A percentile compares a stretch with the other conserved stretches of the same genome.
These are phyloP conservation scores for Naumovozyma castellii DNA, from an alignment of 805 yeast genomes.

Conservation along the genomic window DNA sequence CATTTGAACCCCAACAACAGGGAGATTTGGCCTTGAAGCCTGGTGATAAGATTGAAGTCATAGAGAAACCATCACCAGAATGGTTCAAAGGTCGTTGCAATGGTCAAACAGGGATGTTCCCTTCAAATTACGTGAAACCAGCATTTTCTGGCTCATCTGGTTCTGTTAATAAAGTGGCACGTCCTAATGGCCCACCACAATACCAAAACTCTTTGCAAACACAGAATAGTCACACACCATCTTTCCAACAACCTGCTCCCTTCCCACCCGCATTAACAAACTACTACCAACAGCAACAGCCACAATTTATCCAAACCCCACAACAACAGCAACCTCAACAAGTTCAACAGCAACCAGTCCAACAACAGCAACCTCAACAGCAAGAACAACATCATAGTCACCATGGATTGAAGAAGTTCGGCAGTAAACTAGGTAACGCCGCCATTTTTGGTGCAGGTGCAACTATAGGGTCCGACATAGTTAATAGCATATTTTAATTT, in stretches of 20 bases:
- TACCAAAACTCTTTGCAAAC: not conserved
- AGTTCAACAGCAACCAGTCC: conserved; percentile 33
- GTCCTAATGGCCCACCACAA: conserved; percentile 5
- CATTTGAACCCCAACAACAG: conserved; percentile 61
- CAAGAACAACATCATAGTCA: conserved; percentile 25
- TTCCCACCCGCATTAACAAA: conserved; percentile 44
- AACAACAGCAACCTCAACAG: conserved; percentile 27
- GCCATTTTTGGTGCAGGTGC: conserved; percentile 97
- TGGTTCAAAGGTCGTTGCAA: conserved; percentile 83
- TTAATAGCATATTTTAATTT: conserved; percentile 52
- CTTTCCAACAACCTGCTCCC: conserved; percentile 26
- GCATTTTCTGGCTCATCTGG: not conserved
- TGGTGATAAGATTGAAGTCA: conserved; percentile 63
- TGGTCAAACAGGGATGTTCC: conserved; percentile 71
- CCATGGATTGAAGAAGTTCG: conserved; percentile 47
- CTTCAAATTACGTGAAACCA: conserved; percentile 68
- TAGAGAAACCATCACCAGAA: conserved; percentile 67
- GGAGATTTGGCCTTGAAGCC: conserved; percentile 57
- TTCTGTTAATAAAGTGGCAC: conserved; percentile 1
- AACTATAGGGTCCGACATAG: conserved; percentile 75
- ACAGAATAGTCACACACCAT: not conserved
- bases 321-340: conserved; percentile 2
- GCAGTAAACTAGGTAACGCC: conserved; percentile 81
- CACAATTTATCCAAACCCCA: conserved; percentile 1
- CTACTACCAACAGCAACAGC: conserved; percentile 33